Conservation (phyloP, 805 yeast species). For the Cyberlindnera mycetangii region DNA sequence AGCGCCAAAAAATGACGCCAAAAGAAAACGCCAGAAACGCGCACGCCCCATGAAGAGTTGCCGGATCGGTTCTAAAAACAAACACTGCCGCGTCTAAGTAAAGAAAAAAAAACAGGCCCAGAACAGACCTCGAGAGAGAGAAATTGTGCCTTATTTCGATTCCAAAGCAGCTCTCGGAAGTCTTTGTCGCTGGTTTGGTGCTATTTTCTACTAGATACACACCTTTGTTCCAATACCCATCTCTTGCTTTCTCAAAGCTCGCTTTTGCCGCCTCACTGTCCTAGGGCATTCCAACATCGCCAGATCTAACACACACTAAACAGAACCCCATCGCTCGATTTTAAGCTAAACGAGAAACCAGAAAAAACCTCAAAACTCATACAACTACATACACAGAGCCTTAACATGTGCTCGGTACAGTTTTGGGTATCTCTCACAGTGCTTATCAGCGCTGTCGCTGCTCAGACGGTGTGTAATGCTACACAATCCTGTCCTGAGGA, state of each 20-base stretch:
- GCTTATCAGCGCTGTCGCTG: background rate
- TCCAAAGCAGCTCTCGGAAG: too few species aligned
- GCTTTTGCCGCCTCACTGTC: too few species aligned
- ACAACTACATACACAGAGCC: background rate
- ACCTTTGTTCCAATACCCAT: too few species aligned
- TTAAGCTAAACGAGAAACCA: too few species aligned
- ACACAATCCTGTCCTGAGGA: slow-evolving; percentile 66
- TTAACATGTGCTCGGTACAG: slow-evolving; percentile 2
- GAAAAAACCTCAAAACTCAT: too few species aligned
- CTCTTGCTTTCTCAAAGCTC: background rate
- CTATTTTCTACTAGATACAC: too few species aligned
- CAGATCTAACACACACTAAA: background rate
- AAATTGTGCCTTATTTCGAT: too few species aligned
- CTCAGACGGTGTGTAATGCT: slow-evolving; percentile 44
- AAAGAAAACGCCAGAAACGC: too few species aligned
- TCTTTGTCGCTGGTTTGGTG: too few species aligned
- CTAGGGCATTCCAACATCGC: too few species aligned
- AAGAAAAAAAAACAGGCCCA: background rate
- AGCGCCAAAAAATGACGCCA: too few species aligned
- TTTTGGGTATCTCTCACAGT: slow-evolving; percentile 1
- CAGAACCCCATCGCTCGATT: background rate
- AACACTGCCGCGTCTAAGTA: background rate
- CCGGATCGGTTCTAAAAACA: slow-evolving; percentile 7
- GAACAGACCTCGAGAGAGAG: background rate
- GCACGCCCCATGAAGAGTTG: background rate